Conservation (phyloP, 148 eudicot genomes). For the Heliamphora exappendiculata region DNA sequence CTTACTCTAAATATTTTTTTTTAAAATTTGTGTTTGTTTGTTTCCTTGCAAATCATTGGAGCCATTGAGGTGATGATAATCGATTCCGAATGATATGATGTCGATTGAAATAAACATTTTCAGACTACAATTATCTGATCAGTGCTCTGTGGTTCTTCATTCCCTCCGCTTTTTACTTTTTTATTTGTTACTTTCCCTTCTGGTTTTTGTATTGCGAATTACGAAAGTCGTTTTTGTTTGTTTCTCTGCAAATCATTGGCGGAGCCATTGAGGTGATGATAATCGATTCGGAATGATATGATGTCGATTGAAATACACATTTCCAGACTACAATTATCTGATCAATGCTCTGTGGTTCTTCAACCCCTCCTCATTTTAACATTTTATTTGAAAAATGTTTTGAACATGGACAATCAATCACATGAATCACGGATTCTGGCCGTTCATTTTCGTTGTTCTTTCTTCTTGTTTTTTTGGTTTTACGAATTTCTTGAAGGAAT, state of each 20-base stretch:
- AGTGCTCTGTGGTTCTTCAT: slow-evolving; percentile 1
- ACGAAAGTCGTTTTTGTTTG: too few relatives aligned
- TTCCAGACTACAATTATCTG: slow-evolving; percentile 55
- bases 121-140: slow-evolving; percentile 60
- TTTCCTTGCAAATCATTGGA: too few relatives aligned
- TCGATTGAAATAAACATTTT: slow-evolving; percentile 24
- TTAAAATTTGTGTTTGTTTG: background rate
- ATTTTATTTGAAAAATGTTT: too few relatives aligned
- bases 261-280: slow-evolving; percentile 33
- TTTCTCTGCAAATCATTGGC: too few relatives aligned
- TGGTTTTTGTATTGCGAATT: too few relatives aligned
- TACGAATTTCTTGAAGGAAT: too few relatives aligned
- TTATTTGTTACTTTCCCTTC: too few relatives aligned
- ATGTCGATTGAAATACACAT: slow-evolving; percentile 28
- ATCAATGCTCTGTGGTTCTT: slow-evolving; percentile 18
- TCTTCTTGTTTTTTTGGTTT: too few relatives aligned
- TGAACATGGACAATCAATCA: too few relatives aligned
- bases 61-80: slow-evolving; percentile 32
- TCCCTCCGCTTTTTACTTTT: too few relatives aligned
- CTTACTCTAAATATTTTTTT: background rate
- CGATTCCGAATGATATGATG: slow-evolving; percentile 25
- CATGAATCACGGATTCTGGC: too few relatives aligned
- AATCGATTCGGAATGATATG: slow-evolving; percentile 18
- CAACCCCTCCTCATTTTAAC: background rate
- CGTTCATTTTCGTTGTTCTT: too few relatives aligned